phyloP scores from a whole-genome alignment of 768 basidiomycete genomes.

The Leucosporidium scottii region DNA sequence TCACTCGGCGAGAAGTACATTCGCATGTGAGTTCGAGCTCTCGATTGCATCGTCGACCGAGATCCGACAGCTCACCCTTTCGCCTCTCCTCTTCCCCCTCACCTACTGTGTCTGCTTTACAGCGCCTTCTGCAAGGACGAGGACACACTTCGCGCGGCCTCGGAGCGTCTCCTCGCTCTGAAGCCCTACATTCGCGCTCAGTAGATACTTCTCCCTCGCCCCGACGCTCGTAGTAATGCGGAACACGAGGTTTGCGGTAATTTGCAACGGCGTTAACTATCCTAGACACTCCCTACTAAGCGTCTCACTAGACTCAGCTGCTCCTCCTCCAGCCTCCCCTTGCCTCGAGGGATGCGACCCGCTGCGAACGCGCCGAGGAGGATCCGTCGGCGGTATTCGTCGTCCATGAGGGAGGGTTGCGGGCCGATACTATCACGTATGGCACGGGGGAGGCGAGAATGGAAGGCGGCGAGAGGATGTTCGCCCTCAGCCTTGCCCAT shows the following conservation, averaged over 20 bases:
- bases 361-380: constrained; percentile 21
- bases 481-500: not conserved
- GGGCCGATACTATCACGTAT: constrained; percentile 23
- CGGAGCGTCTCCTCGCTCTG: constrained; percentile 67
- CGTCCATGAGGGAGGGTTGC: not conserved
- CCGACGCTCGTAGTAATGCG: too few relatives aligned
- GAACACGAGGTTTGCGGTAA: too few relatives aligned
- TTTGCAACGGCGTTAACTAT: too few relatives aligned
- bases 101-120: constrained; percentile 40
- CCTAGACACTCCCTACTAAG: not conserved
- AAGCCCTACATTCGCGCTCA: constrained; percentile 53
- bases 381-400: constrained; percentile 7
- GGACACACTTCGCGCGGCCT: constrained; percentile 73
- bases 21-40: constrained; percentile 17
- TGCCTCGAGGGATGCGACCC: constrained; percentile 8
- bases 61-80: too few relatives aligned
- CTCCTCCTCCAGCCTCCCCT: constrained; percentile 4
- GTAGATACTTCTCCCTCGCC: too few relatives aligned
- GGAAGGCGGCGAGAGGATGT: constrained; percentile 9
- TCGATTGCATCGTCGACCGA: not conserved
- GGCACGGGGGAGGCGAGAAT: constrained; percentile 17
- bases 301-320: constrained; percentile 3
- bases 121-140: constrained; percentile 96
- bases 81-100: too few relatives aligned
- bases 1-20: constrained; percentile 26